Evolutionary conservation across 2,329 filamentous ascomycete genomes (phyloP), one percentile per base, ranked within the genome.

Genomic region (Sclerotinia spermophila): DNA sequence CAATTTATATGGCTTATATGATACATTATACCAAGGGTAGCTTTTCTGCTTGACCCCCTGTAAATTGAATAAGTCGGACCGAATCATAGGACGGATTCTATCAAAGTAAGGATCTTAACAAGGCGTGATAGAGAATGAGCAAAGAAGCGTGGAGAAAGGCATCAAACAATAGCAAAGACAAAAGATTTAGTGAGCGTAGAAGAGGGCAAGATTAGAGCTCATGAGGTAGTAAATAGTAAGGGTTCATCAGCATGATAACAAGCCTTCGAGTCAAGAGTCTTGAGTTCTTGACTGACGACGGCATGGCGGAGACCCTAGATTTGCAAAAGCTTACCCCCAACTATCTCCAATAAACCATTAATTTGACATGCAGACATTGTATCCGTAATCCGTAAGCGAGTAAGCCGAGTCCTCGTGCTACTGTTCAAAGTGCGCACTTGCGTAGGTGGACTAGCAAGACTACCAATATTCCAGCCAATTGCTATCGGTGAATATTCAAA

Each of bases 1-100:
- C 59, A 58, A 30, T 53, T 53, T 5, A 6, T 27, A 24, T 53
- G 48, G 48, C 48, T 53, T 53, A 17, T 17, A 30, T 27, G 48
- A 53, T 53, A 53, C 48, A 53, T 53, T 55, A 56, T 45, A 35
- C 24, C 48, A 69, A 69, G 59, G 68, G 48, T 45, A 65, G 59
- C 17, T 65, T 30, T 53, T 30, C 45, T 65, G 21, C 44, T 65
- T 11, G 19, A 66, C 35, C 30, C 59, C 68, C 65, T 56, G 68
- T 27, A 45, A 69, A 69, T 48, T 17, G 48, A 69, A 61, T 30
- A 58, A 65, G 68, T 69, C 68, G 68, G 68, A 55, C 68, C 68
- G 68, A 69, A 66, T 64, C 65, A 48, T 69, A 69, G 44, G 59
- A 69, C 48, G 48, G 24, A 56, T 17, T 53, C 13, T 56, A 40